Percentiles rank a stretch among this genome's conserved stretches.
phyloP scores from a whole-genome alignment of 2,329 filamentous ascomycete species.

The Arthrobotrys musiformis region DNA sequence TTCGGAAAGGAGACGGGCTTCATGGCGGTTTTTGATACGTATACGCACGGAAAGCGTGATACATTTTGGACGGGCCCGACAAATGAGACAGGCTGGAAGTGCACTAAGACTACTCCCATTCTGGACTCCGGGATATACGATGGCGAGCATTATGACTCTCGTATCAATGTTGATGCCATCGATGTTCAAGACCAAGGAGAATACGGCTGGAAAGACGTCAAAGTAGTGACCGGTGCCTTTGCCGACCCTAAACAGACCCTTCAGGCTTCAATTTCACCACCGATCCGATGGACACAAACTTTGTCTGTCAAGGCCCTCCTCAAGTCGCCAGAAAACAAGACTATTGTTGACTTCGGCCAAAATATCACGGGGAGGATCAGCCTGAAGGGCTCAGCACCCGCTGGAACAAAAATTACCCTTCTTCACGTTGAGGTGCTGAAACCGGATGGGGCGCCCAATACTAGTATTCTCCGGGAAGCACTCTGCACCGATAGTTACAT shows the following conservation, averaged over 20 bases:
- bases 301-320: slow-evolving; percentile 18
- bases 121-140: slow-evolving; percentile 41
- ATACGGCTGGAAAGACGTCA: slow-evolving; percentile 33
- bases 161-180: slow-evolving; percentile 6
- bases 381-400: slow-evolving; percentile 39
- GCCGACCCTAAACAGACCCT: not conserved
- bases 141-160: slow-evolving; percentile 40
- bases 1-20: slow-evolving; percentile 47
- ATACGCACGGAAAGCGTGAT: not conserved
- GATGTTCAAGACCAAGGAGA: not conserved
- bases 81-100: slow-evolving; percentile 33
- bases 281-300: slow-evolving; percentile 23
- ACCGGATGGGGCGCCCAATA: slow-evolving; percentile 28
- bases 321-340: slow-evolving; percentile 16
- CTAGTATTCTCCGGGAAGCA: slow-evolving; percentile 31
- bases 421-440: slow-evolving; percentile 40
- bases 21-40: slow-evolving; percentile 30
- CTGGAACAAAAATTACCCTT: slow-evolving; percentile 24
- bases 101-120: slow-evolving; percentile 24
- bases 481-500: slow-evolving; percentile 40
- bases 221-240: slow-evolving; percentile 15
- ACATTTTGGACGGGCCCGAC: slow-evolving; percentile 30
- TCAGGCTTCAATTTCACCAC: slow-evolving; percentile 36
- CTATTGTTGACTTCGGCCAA: slow-evolving; percentile 43
- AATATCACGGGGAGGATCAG: slow-evolving; percentile 44